Evolutionary conservation across 2,329 filamentous ascomycete genomes (phyloP), one percentile per base, ranked within the genome.

Genomic region (Chrysoporthe austroafricana): DNA sequence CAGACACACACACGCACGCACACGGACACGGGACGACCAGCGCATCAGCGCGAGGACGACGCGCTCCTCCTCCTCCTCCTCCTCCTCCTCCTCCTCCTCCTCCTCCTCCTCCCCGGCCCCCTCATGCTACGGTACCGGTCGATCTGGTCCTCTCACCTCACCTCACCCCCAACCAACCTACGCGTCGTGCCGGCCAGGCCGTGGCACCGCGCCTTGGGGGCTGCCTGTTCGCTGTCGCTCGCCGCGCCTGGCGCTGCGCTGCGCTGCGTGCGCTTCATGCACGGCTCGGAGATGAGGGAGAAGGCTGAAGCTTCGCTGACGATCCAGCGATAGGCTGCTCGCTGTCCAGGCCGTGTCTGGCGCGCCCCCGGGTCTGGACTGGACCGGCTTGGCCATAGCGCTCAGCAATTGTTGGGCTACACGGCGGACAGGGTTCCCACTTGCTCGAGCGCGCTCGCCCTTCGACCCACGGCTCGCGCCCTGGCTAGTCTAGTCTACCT

Each of bases 221-320:
- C 26, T 26, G 26, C 5, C 21, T 32, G 50, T 34, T 26, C 48
- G 9, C 14, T 52, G 26, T 26, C 26, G 26, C 26, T 26, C 26
- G 26, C 26, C 50, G 26, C 50, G 26, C 50, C 11, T 54, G 3
- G 50, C 50, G 32, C 50, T 26, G 26, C 26, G 26, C 4, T 52
- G 52, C 52, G 9, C 14, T 26, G 26, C 26, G 54, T 57, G 34
- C 32, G 54, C 39, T 54, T 26, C 50, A 54, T 26, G 50, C 50
- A 54, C 13, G 50, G 16, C 32, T 32, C 54, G 54, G 54, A 57
- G 34, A 57, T 57, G 54, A 57, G 32, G 26, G 26, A 54, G 32
- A 32, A 54, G 50, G 50, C 50, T 54, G 50, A 32, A 34, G 50
- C 50, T 32, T 54, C 54, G n/a, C 26, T 39, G 34, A 39, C 54